Percentiles rank a stretch among this genome's conserved stretches.
Conservation (phyloP, 306 rosid genomes). For the Malus asiatica region DNA sequence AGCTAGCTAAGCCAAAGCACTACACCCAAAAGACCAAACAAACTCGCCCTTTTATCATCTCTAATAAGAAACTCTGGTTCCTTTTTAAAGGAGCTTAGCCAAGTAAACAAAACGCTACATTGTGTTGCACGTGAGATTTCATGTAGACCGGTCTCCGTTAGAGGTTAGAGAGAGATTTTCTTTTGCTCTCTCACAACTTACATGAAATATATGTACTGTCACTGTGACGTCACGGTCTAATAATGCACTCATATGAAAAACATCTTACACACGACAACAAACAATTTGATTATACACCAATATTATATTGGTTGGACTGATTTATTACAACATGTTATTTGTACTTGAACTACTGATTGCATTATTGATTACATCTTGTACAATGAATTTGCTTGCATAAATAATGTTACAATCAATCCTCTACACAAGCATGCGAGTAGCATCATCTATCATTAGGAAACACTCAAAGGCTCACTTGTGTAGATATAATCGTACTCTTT, state of each 20-base stretch:
- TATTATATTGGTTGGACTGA: neutral
- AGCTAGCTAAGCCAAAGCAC: slow-evolving; percentile 9
- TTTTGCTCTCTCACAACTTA: neutral
- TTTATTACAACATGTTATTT: neutral
- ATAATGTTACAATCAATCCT: neutral
- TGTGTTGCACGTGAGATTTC: slow-evolving; percentile 53
- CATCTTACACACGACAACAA: neutral
- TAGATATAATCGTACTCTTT: too few relatives aligned
- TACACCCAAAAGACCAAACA: slow-evolving; percentile 40
- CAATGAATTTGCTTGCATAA: neutral
- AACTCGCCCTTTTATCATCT: slow-evolving; percentile 35
- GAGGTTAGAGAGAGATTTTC: slow-evolving; percentile 28
- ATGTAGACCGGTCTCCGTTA: slow-evolving; percentile 34
- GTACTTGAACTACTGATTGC: neutral
- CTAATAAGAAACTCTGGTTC: slow-evolving; percentile 17
- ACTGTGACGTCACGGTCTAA: too few relatives aligned
- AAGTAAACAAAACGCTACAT: slow-evolving; percentile 43
- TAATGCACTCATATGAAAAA: too few relatives aligned
- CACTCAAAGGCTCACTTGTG: neutral
- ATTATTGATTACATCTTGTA: neutral
- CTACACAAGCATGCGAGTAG: neutral
- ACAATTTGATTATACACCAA: too few relatives aligned
- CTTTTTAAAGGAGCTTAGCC: slow-evolving; percentile 11
- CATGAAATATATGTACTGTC: neutral
- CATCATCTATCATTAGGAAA: neutral